phyloP scores from a whole-genome alignment of 768 basidiomycete genomes.

The Porphyrellus cyaneotinctus region DNA sequence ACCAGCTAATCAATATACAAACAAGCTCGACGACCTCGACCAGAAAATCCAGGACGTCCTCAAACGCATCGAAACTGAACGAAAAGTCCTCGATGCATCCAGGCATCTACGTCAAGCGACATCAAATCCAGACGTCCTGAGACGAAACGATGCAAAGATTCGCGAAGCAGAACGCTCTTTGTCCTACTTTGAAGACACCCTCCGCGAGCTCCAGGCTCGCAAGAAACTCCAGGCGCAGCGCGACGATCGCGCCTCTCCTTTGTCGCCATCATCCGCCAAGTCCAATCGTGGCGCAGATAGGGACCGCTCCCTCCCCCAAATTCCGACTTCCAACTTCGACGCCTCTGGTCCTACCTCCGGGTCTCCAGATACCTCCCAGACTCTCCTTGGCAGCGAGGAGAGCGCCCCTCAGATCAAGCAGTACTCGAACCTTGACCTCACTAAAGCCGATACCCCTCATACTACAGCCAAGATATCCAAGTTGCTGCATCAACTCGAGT shows the following conservation, averaged over 20 bases:
- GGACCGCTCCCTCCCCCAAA: slow-evolving; percentile 38
- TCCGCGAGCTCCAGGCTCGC: slow-evolving; percentile 76
- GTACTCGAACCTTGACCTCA: slow-evolving; percentile 86
- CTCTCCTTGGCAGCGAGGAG: slow-evolving; percentile 37
- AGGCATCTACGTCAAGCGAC: slow-evolving; percentile 78
- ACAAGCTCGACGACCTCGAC: slow-evolving; percentile 61
- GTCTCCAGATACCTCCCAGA: slow-evolving; percentile 39
- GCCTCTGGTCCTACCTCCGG: slow-evolving; percentile 31
- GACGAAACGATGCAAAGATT: slow-evolving; percentile 79
- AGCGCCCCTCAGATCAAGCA: slow-evolving; percentile 53
- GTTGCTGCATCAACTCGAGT: slow-evolving; percentile 98
- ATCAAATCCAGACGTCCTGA: slow-evolving; percentile 79
- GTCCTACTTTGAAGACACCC: slow-evolving; percentile 82
- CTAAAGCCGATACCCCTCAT: slow-evolving; percentile 96
- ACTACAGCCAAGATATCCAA: slow-evolving; percentile 94
- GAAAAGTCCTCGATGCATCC: slow-evolving; percentile 86
- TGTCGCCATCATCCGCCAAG: slow-evolving; percentile 19
- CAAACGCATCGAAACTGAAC: slow-evolving; percentile 87
- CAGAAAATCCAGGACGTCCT: slow-evolving; percentile 91
- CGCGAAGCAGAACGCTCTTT: slow-evolving; percentile 80
- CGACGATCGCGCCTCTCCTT: slow-evolving; percentile 45
- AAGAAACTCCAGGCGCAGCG: slow-evolving; percentile 61
- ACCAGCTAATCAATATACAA: slow-evolving; percentile 1
- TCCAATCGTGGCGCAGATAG: slow-evolving; percentile 23
- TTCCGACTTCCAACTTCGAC: slow-evolving; percentile 53